phyloP scores from a whole-genome alignment of 352 stramenopile genomes.

The Saprolegnia diclina region DNA sequence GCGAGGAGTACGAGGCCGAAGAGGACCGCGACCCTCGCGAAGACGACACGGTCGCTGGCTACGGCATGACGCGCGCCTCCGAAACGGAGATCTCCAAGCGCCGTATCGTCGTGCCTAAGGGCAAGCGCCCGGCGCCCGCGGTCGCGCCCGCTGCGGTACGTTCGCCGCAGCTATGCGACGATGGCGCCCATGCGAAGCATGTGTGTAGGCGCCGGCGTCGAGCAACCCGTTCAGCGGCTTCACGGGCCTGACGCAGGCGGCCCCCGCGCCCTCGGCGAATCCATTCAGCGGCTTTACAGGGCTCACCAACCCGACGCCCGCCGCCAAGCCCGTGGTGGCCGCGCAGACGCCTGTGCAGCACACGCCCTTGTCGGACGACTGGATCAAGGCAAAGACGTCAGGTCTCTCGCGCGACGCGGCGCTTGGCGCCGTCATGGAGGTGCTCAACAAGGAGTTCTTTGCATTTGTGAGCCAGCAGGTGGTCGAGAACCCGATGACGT shows the following conservation, averaged over 20 bases:
- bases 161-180: not conserved
- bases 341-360: not conserved
- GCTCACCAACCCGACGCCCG: not conserved
- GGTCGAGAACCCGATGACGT: slow-evolving; percentile 56
- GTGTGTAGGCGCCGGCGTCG: slow-evolving; percentile 3
- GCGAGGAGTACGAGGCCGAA: slow-evolving; percentile 71
- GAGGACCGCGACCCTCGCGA: slow-evolving; percentile 34
- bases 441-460: slow-evolving; percentile 78
- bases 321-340: not conserved
- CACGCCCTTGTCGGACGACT: not conserved
- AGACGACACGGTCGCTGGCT: slow-evolving; percentile 45
- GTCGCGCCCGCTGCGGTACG: slow-evolving; percentile 27
- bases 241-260: slow-evolving; percentile 27
- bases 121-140: slow-evolving; percentile 32
- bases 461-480: slow-evolving; percentile 60
- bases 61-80: slow-evolving; percentile 64
- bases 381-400: slow-evolving; percentile 14
- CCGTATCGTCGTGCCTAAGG: slow-evolving; percentile 67
- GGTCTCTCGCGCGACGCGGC: slow-evolving; percentile 13
- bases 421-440: slow-evolving; percentile 38
- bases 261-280: not conserved
- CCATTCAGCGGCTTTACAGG: slow-evolving; percentile 11
- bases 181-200: not conserved
- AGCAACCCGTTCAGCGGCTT: slow-evolving; percentile 37
- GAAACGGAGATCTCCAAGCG: slow-evolving; percentile 62